phyloP scores from a whole-genome alignment of 2,329 filamentous ascomycete genomes.

The Venturia effusa region DNA sequence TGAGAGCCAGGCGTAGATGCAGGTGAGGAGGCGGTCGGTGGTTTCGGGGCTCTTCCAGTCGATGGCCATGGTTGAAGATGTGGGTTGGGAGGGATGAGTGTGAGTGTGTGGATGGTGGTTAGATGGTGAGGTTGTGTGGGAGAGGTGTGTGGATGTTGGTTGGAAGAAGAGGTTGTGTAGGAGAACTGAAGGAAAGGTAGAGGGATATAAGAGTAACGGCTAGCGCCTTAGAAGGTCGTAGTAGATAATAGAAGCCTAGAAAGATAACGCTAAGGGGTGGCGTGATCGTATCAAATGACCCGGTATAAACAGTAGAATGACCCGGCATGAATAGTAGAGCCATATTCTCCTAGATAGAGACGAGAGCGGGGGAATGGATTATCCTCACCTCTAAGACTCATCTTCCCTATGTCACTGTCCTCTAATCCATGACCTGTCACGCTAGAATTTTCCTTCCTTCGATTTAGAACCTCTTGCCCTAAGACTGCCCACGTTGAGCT shows the following conservation, averaged over 20 bases:
- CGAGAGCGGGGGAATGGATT: too few relatives aligned
- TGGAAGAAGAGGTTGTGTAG: too few relatives aligned
- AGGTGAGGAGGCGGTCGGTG: constrained; percentile 29
- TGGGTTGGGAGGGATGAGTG: not conserved
- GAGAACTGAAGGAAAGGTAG: not conserved
- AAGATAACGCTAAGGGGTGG: not conserved
- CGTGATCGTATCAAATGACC: not conserved
- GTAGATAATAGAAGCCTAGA: not conserved
- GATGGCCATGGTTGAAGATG: constrained; percentile 21
- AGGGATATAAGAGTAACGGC: not conserved
- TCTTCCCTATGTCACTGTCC: not conserved
- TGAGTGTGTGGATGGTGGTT: not conserved
- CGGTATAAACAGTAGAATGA: too few relatives aligned
- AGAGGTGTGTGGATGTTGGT: not conserved
- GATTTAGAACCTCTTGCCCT: not conserved
- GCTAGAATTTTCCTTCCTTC: not conserved
- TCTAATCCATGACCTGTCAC: not conserved
- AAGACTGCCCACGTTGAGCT: not conserved
- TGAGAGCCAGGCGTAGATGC: constrained; percentile 25
- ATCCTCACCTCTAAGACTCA: too few relatives aligned
- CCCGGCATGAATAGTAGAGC: too few relatives aligned
- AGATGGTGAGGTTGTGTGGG: too few relatives aligned
- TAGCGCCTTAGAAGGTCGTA: too few relatives aligned
- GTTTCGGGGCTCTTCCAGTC: constrained; percentile 27
- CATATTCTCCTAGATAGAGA: too few relatives aligned